Evolutionary conservation across 148 eudicot genomes (phyloP), one percentile per base, ranked within the genome.

Genomic region (Chenopodium suecicum): DNA sequence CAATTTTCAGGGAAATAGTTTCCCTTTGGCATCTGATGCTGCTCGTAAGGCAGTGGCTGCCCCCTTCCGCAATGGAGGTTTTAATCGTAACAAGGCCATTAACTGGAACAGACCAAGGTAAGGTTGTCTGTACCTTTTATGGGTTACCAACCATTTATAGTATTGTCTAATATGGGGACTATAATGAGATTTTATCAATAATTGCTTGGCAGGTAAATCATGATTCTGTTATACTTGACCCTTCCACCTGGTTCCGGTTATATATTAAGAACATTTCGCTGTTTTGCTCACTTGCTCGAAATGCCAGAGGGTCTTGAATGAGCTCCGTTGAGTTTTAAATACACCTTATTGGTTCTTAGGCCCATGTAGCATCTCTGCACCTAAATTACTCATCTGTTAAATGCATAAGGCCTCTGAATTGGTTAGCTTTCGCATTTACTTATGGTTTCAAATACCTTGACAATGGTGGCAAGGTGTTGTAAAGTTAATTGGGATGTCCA

Each of bases 71-170:
- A 89, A 87, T 79, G 89, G 90, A 74, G 82, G 85, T 74, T 86
- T 89, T 82, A 88, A 82, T 52, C 84, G 52, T 79, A 77, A 83
- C 80, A 86, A 82, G 88, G 79, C 85, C 58, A 79, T 85, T 84
- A 88, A 89, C 82, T 82, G 91, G 90, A 90, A 86, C 78, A 89
- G 81, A 85, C 87, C 82, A 81, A 97, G 99, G 99, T 94, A 84
- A 11, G 4, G 10, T 47, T 77, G 4, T 76, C 27, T n/a, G 13
- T 50, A 3, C 31, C 9, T 25, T 29, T 71, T 20, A 37, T 71
- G 50, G 25, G 4, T 71, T 71, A 20, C 20, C 44, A 12, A 44
- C 22, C 50, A 13, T 44, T 1, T 7, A 52, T 27, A 50, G 3
- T 22, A 48, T 73, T 27, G 9, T 73, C 4, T 48, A 12, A n/a